phyloP scores from a whole-genome alignment of 768 basidiomycete species.

The Mycena vulgaris region DNA sequence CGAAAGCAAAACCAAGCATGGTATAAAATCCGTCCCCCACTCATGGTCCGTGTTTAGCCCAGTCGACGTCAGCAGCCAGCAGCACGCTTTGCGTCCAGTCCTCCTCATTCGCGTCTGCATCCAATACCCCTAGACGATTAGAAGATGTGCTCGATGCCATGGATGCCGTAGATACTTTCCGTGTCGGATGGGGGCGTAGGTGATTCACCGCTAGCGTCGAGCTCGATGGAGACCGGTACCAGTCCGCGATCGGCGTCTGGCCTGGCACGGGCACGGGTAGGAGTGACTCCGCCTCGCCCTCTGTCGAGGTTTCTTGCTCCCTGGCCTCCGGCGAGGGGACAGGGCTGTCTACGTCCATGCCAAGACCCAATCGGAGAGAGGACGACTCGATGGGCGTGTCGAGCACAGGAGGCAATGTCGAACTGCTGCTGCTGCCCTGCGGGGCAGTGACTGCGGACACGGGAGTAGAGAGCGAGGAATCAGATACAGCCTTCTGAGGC shows the following conservation, averaged over 20 bases:
- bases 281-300: slow-evolving; percentile 31
- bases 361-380: slow-evolving; percentile 59
- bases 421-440: slow-evolving; percentile 61
- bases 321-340: slow-evolving; percentile 43
- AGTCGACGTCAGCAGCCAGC: slow-evolving; percentile 73
- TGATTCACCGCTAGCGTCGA: slow-evolving; percentile 40
- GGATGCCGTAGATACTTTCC: slow-evolving; percentile 42
- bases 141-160: slow-evolving; percentile 56
- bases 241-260: slow-evolving; percentile 57
- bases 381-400: slow-evolving; percentile 76
- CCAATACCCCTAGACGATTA: slow-evolving; percentile 63
- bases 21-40: slow-evolving; percentile 29
- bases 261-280: slow-evolving; percentile 35
- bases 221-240: slow-evolving; percentile 45
- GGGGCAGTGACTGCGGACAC: slow-evolving; percentile 73
- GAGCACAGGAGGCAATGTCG: slow-evolving; percentile 68
- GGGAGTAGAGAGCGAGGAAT: slow-evolving; percentile 66
- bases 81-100: slow-evolving; percentile 86
- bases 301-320: slow-evolving; percentile 23
- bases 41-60: slow-evolving; percentile 32
- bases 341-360: slow-evolving; percentile 52
- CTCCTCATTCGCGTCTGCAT: slow-evolving; percentile 65
- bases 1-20: slow-evolving; percentile 25
- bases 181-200: slow-evolving; percentile 41
- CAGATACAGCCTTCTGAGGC: slow-evolving; percentile 57